These are phyloP conservation scores for Leishmania gerbilli DNA, from an alignment of 208 protist species.

Conservation along the genomic window DNA sequence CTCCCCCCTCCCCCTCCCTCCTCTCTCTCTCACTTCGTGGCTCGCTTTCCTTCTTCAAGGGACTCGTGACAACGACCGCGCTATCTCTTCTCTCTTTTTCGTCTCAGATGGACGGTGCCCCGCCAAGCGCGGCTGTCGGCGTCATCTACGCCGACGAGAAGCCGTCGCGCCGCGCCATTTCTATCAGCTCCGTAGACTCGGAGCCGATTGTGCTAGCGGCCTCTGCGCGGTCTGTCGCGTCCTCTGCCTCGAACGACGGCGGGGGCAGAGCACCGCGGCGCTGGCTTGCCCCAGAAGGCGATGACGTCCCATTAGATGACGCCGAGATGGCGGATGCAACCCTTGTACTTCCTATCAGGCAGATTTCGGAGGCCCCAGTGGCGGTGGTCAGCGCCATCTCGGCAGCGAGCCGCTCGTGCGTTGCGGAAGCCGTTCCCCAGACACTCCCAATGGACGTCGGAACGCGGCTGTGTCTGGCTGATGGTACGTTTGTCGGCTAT, in stretches of 20 bases:
- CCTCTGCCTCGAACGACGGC: conserved; percentile 4
- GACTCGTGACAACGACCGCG: background rate
- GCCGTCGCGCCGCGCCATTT: conserved; percentile 45
- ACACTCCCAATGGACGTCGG: conserved; percentile 63
- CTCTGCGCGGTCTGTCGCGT: conserved; percentile 18
- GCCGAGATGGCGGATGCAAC: conserved; percentile 3
- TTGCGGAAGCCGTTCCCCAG: conserved; percentile 50
- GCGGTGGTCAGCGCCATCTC: conserved; percentile 44
- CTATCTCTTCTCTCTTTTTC: too few relatives aligned
- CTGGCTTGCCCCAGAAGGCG: conserved; percentile 18
- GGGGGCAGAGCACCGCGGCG: background rate
- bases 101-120: conserved; percentile 22
- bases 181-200: conserved; percentile 86
- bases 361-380: conserved; percentile 61
- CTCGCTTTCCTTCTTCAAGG: background rate
- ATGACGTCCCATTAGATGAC: conserved; percentile 27
- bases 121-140: conserved; percentile 13
- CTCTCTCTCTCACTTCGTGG: background rate
- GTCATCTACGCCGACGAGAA: conserved; percentile 40
- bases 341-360: conserved; percentile 37
- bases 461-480: conserved; percentile 63
- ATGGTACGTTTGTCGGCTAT: conserved; percentile 58
- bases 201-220: conserved; percentile 55
- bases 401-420: conserved; percentile 22
- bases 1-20: background rate